Evolutionary conservation across 805 yeast genomes (phyloP), one percentile per base, ranked within the genome.

Genomic region (Metschnikowia kofuensis): DNA sequence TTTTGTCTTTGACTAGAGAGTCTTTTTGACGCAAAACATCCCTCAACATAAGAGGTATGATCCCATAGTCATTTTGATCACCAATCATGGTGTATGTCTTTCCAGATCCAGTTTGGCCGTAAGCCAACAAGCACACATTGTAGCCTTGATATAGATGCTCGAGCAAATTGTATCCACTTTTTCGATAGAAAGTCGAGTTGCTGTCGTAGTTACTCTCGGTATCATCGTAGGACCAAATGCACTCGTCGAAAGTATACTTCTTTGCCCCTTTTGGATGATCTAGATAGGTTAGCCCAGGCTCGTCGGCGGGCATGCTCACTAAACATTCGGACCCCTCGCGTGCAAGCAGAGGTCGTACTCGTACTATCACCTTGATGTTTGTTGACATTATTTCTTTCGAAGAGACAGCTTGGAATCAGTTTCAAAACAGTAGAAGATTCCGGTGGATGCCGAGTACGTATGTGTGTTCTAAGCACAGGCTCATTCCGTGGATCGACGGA

Each of bases 81-180:
- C 76, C 77, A 72, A 71, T 71, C 76, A 72, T 72, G 5, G 76
- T 71, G 48, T 58, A 64, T 1, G 77, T 72, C 52, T 72, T 72
- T 1, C 76, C 77, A 0, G 74, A 65, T 7, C 75, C 67, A 4
- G 76, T 72, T 54, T 71, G 76, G 7, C 77, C 77, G 50, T 72
- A 72, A 3, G 76, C 76, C 38, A 72, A 53, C 13, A 72, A 56
- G 48, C 77, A 72, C n/a, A 70, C 73, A 50, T 72, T 72, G 56
- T 53, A 70, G 6, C 77, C 77, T 40, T 66, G 68, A 47, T 68
- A 72, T 0, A 95, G 89, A 29, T 55, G 59, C 28, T 77, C 74
- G 7, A 87, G 66, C 49, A 84, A 70, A 38, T 81, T 83, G 10
- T 73, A 70, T 0, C 91, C 95, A 14, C 82, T 71, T 11, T 68